Evolutionary conservation across 352 stramenopile species (phyloP).

Genomic region (Globisporangium cystogenes): DNA sequence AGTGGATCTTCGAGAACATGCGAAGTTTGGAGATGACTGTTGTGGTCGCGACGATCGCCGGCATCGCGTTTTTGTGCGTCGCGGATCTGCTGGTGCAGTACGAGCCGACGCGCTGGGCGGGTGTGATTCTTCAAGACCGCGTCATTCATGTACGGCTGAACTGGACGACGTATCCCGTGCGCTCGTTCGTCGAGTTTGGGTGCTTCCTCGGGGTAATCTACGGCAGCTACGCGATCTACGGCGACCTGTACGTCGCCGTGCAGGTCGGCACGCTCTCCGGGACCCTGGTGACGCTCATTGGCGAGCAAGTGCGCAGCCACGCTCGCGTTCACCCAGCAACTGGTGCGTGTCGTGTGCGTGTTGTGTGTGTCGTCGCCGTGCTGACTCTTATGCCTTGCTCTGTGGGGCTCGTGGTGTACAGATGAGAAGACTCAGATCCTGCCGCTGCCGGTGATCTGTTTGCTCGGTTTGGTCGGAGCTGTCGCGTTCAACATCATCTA

Average conservation of each 20-base stretch:
- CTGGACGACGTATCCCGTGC: conserved; percentile 69
- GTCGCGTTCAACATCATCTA: conserved; percentile 89
- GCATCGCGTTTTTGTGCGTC: conserved; percentile 81
- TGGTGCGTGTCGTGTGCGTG: conserved; percentile 20
- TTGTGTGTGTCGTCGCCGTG: background rate
- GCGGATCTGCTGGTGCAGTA: conserved; percentile 60
- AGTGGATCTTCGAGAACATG: conserved; percentile 88
- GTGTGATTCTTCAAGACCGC: conserved; percentile 80
- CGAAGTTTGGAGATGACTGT: conserved; percentile 80
- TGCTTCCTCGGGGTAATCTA: conserved; percentile 88
- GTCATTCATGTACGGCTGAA: conserved; percentile 72
- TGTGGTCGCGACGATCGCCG: conserved; percentile 65
- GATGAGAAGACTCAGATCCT: conserved; percentile 68
- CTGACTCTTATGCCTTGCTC: conserved; percentile 1
- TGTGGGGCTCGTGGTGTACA: conserved; percentile 6
- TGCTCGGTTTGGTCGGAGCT: conserved; percentile 67
- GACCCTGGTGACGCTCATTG: conserved; percentile 74
- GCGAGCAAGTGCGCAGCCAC: conserved; percentile 65
- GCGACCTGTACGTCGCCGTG: conserved; percentile 70
- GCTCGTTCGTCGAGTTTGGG: conserved; percentile 80
- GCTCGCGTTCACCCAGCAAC: conserved; percentile 32
- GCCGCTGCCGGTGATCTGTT: conserved; percentile 72
- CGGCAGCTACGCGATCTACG: conserved; percentile 81
- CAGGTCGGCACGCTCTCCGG: conserved; percentile 79
- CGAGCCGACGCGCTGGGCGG: conserved; percentile 56